A percentile compares a stretch with the other conserved stretches of the same genome.
Conservation (phyloP, 768 basidiomycete species). For the Amyloporia xantha region DNA sequence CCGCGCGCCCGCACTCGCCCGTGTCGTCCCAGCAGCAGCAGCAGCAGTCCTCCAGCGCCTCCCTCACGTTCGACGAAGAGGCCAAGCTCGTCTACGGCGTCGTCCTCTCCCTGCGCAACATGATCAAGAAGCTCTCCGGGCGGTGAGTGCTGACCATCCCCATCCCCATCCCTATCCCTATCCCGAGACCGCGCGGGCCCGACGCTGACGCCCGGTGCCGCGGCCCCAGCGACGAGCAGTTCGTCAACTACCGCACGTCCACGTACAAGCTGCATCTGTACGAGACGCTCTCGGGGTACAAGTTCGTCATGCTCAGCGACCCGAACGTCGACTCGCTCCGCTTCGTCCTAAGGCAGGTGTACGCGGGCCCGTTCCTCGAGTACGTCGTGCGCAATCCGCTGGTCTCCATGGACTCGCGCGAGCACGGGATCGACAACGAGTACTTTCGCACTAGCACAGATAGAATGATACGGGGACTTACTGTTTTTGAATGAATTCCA, state of each 20-base stretch:
- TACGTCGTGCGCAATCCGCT: constrained; percentile 92
- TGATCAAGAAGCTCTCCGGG: constrained; percentile 91
- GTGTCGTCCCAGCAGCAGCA: constrained; percentile 26
- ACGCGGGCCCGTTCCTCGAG: constrained; percentile 90
- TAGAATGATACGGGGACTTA: constrained; percentile 59
- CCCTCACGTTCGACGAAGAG: constrained; percentile 93
- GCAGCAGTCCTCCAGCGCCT: constrained; percentile 35
- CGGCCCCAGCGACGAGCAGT: constrained; percentile 73
- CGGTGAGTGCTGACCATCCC: constrained; percentile 51
- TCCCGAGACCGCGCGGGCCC: too few relatives aligned
- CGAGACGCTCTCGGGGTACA: constrained; percentile 89
- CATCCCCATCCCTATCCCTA: background rate
- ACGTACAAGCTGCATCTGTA: constrained; percentile 91
- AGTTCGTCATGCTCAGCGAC: constrained; percentile 92
- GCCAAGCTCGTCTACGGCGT: constrained; percentile 97
- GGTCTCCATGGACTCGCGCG: constrained; percentile 72
- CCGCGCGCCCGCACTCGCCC: constrained; percentile 30
- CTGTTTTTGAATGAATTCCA: constrained; percentile 31
- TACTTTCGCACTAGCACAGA: constrained; percentile 80
- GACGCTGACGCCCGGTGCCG: too few relatives aligned
- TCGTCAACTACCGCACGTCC: constrained; percentile 86
- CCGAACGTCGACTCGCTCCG: constrained; percentile 78
- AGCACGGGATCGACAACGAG: constrained; percentile 88
- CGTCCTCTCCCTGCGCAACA: constrained; percentile 82
- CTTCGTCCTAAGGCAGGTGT: constrained; percentile 79